Base-by-base conservation (phyloP, 768 basidiomycete species). In the Hypsizygus marmoreus region DNA sequence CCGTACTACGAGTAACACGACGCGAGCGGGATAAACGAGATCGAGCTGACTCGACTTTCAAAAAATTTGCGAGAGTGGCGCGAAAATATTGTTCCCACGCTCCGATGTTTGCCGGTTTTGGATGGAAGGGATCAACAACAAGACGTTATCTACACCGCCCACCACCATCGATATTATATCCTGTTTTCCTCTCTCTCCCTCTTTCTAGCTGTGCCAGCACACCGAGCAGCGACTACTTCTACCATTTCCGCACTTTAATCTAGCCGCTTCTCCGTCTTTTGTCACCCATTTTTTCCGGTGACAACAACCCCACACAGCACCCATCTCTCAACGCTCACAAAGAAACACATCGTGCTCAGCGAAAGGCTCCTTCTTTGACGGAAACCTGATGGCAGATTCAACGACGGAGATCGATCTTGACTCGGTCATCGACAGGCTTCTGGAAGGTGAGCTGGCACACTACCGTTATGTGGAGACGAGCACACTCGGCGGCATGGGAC, bases 361-460 rank as follows among this genome's bases (percentile, higher is more conserved):
- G 11, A 34, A 49, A 46, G 40, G 41, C 26, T 38, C 49, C 40
- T 34, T 25, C 22, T 51, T 41, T 47, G 33, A 49, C 48, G 44
- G 34, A 52, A 52, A 46, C 65, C 60, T 35, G 45, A 90, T 90
- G 88, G 83, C 88, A 63, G 88, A 91, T 61, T 74, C 84, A 57
- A 73, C 81, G 50, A 88, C 87, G 64, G 95, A 97, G 69, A 95
- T 99, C 72, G 95, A 99, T 81, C 82, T 98, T 52, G 95, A 99
- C 79, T 95, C 93, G 69, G 93, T 99, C 77, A 98, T 99, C 64
- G 95, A 97, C 84, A 82, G 94, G 51, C 79, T 98, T 53, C 77
- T 97, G 54, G 95, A 98, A 86, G 95, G 95, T 95, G 76, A 71
- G 88, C 67, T 60, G 43, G 49, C 59, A 50, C 42, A 48, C 47